These are phyloP conservation scores for Closterium sp. DNA, from an alignment of 139 green algal genomes.

Conservation along the genomic window DNA sequence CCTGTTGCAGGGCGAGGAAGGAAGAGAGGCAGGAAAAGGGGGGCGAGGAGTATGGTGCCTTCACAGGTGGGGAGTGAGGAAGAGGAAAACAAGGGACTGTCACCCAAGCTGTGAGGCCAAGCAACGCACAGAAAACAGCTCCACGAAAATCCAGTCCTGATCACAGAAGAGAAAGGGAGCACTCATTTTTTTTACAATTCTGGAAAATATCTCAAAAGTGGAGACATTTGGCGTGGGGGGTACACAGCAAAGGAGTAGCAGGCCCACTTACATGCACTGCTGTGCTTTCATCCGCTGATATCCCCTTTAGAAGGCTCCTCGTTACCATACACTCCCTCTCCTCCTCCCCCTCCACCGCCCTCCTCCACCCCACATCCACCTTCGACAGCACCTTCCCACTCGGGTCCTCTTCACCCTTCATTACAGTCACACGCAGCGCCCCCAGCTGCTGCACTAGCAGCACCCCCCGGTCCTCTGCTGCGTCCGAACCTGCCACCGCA, in stretches of 20 bases:
- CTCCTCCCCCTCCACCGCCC: background rate
- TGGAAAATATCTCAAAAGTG: no score
- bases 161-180: no score
- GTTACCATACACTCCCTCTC: background rate
- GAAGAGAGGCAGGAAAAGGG: background rate
- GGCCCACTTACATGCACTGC: constrained; percentile 40
- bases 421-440: background rate
- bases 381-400: constrained; percentile 18
- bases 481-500: background rate
- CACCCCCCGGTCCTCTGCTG: background rate
- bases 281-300: constrained; percentile 47
- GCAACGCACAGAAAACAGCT: background rate
- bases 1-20: background rate
- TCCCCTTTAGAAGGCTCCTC: constrained; percentile 46
- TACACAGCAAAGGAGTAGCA: no score
- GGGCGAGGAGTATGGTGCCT: no score
- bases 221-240: no score
- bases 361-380: constrained; percentile 20
- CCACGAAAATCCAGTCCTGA: no score
- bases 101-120: background rate
- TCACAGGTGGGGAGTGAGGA: no score
- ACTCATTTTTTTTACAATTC: no score
- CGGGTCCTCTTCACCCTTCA: background rate
- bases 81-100: no score
- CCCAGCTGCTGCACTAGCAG: background rate